Percentiles rank a stretch among this genome's conserved stretches.
These are phyloP conservation scores for Typha latifolia DNA, from an alignment of 176 grass and related monocot genomes.

Conservation along the genomic window DNA sequence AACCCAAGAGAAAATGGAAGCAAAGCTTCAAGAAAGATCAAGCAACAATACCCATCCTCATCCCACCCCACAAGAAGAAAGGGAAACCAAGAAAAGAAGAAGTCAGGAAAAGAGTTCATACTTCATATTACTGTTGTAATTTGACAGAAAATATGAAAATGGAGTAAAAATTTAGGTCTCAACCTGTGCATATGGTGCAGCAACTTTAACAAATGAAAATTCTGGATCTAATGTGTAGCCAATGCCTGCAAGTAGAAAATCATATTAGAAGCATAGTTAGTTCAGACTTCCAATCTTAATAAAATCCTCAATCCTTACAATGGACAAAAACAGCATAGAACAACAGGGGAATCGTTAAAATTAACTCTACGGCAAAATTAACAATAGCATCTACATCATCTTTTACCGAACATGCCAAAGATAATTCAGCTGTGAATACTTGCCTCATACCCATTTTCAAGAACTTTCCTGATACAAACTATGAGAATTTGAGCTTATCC, in stretches of 20 bases:
- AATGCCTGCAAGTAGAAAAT: slow-evolving; percentile 48
- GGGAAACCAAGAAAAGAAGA: too few species aligned
- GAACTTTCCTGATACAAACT: not conserved
- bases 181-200: slow-evolving; percentile 89
- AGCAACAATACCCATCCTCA: too few species aligned
- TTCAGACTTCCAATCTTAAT: not conserved
- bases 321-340: too few species aligned
- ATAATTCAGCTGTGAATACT: not conserved
- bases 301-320: not conserved
- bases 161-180: not conserved
- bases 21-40: too few species aligned
- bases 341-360: too few species aligned
- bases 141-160: not conserved
- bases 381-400: not conserved
- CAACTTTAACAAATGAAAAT: slow-evolving; percentile 92
- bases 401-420: not conserved
- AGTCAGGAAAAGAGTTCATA: too few species aligned
- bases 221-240: slow-evolving; percentile 88
- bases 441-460: not conserved
- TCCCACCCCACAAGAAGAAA: too few species aligned
- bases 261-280: slow-evolving; percentile 10
- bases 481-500: too few species aligned
- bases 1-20: too few species aligned
- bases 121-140: too few species aligned
- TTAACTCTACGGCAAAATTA: not conserved